A percentile compares a stretch with the other conserved stretches of the same genome.
These are phyloP conservation scores for Ophiostoma himal-ulmi DNA, from an alignment of 2,329 filamentous ascomycete genomes.

Conservation along the genomic window DNA sequence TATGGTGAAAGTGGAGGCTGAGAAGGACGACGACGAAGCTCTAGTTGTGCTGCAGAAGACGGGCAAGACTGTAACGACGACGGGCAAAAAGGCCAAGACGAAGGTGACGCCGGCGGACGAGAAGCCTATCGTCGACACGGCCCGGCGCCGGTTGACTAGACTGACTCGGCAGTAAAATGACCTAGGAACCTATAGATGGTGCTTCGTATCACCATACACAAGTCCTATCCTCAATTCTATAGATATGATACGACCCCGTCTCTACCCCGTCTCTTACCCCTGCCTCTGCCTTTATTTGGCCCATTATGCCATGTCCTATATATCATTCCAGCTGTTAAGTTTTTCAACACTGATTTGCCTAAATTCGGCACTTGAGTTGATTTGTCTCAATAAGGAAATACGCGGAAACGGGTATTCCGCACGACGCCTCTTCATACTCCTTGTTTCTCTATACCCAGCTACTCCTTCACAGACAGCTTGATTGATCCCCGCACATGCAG, in stretches of 20 bases:
- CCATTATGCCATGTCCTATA: neutral
- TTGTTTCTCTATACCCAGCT: neutral
- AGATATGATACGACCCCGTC: neutral
- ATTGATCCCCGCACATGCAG: neutral
- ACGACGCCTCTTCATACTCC: neutral
- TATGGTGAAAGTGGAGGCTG: constrained; percentile 3
- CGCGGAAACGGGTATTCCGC: constrained; percentile 1
- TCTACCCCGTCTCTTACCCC: neutral
- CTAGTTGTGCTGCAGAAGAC: neutral
- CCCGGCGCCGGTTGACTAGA: constrained; percentile 21
- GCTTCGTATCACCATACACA: no score
- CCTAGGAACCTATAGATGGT: no score
- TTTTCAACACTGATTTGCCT: neutral
- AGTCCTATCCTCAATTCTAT: no score
- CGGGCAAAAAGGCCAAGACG: constrained; percentile 21
- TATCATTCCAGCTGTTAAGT: neutral
- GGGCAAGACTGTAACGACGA: neutral
- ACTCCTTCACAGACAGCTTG: neutral
- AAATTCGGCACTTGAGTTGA: neutral
- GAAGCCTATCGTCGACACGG: constrained; percentile 9
- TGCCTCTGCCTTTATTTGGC: neutral
- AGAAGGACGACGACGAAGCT: neutral
- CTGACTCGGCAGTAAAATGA: neutral
- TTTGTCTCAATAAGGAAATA: neutral
- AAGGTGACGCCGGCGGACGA: constrained; percentile 19